Evolutionary conservation across 441 rosid genomes (phyloP), one percentile per base, ranked within the genome.

Genomic region (Eutrema salsugineum): DNA sequence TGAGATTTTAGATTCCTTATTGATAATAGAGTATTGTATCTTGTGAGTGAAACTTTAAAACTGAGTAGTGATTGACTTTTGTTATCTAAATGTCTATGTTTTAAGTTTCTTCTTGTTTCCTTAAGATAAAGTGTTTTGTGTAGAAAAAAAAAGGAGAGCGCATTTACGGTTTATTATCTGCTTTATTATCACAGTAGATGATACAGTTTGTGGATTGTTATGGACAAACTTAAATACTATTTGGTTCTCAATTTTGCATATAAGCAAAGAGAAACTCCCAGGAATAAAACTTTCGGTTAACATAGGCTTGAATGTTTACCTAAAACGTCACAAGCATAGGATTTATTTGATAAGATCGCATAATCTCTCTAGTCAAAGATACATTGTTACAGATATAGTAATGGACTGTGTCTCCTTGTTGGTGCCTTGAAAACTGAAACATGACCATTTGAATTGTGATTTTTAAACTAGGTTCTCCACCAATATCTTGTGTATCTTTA

Each of bases 1-100:
- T 43, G 33, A 42, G 73, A 35, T 49, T 62, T 60, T 57, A 59
- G 65, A 63, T 54, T 75, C 50, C 60, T 30, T 68, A 22, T 38
- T 68, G 73, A 63, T 32, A 10, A 43, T 8, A 14, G 62, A 30
- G 63, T 59, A 66, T 50, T 72, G 76, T 43, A 19, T 24, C 63
- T 38, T 62, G 54, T 57, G 44, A 65, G 50, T 63, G 47, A 43
- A 43, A 42, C 40, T 24, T 11, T 9, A 8, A 33, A 54, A 39
- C 22, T 55, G 32, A 42, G 6, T 74, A 27, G 36, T 54, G 17
- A 0, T 32, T 60, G 49, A 43, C 43, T 66, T 66, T 39, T 73
- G 5, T 48, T 38, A 17, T 57, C 47, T 62, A 4, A 38, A 4
- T 48, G 61, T 19, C 61, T 30, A 10, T 61, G 59, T 15, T 58